Base-by-base conservation (phyloP, 441 rosid genomes). In the Bocquillonia castaneifolia region DNA sequence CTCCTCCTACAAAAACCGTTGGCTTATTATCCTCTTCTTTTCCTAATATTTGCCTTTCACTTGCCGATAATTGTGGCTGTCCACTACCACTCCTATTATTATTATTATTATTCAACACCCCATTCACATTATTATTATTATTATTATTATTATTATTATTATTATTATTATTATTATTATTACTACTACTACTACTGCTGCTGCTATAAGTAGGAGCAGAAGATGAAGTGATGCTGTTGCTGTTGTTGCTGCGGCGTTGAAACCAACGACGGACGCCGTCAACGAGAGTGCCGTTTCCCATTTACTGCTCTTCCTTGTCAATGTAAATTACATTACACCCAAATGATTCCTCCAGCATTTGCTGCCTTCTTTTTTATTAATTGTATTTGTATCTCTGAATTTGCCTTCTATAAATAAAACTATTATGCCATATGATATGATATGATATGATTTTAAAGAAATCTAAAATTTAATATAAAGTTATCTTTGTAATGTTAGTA, bases 241-340 rank as follows among this genome's bases (percentile, higher is more conserved):
- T 12, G 74, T 54, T 37, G 20, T 67, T 31, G 64, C 53, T 64
- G 66, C 77, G 96, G 65, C 93, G 93, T 56, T 88, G 89, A 79
- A 93, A 85, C 97, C 91, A 93, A 81, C 96, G 96, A 81, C 95
- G 97, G 74, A 93, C 88, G 66, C 88, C 92, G 78, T 91, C 92
- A 83, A 86, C 89, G 66, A 93, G 81, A 73, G 84, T 78, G 59
- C 89, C 87, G 76, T 91, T 81, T 64, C 93, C 94, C 95, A 88
- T 88, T 70, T 54, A 63, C 67, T 40, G 69, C 76, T 59, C 13
- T 66, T 40, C 10, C 22, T 15, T 55, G 59, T 47, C 26, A 51
- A 72, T 67, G n/a, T n/a, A n/a, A n/a, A n/a, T n/a, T n/a, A n/a
- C n/a, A n/a, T n/a, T n/a, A n/a, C n/a, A n/a, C n/a, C n/a, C n/a